These are phyloP conservation scores for Dimocarpus longan DNA, from an alignment of 345 rosid species.

Conservation along the genomic window DNA sequence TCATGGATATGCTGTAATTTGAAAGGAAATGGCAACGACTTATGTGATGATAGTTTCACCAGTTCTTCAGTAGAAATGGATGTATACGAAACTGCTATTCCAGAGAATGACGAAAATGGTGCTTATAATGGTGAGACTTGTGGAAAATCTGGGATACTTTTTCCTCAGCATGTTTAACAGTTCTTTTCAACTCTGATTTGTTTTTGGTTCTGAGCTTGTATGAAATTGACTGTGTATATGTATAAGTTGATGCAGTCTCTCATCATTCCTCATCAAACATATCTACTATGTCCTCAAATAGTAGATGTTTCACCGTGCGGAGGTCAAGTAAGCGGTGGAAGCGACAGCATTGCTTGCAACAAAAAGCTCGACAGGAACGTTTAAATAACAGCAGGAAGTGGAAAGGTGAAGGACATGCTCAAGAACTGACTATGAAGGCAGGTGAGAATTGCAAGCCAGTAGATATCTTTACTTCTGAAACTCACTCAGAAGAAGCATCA, in stretches of 20 bases:
- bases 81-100: conserved; percentile 58
- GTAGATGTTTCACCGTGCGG: conserved; percentile 57
- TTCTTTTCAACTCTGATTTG: neutral
- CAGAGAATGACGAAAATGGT: conserved; percentile 32
- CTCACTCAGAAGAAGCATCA: conserved; percentile 36
- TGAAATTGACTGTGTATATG: conserved; percentile 18
- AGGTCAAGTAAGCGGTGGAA: conserved; percentile 91
- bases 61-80: conserved; percentile 88
- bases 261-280: conserved; percentile 49
- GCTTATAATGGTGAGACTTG: conserved; percentile 53
- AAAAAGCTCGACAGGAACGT: conserved; percentile 89
- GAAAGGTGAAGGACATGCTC: conserved; percentile 73
- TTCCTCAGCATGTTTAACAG: neutral
- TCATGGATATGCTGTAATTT: conserved; percentile 83
- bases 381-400: conserved; percentile 89
- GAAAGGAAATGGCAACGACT: conserved; percentile 63
- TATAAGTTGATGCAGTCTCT: conserved; percentile 44
- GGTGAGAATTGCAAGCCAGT: conserved; percentile 35
- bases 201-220: neutral
- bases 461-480: conserved; percentile 32
- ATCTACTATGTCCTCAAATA: conserved; percentile 48
- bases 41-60: conserved; percentile 49
- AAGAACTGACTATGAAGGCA: conserved; percentile 38
- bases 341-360: conserved; percentile 76
- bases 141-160: neutral